These are phyloP conservation scores for Plasmopara halstedii DNA, from an alignment of 352 stramenopile genomes.

Conservation along the genomic window DNA sequence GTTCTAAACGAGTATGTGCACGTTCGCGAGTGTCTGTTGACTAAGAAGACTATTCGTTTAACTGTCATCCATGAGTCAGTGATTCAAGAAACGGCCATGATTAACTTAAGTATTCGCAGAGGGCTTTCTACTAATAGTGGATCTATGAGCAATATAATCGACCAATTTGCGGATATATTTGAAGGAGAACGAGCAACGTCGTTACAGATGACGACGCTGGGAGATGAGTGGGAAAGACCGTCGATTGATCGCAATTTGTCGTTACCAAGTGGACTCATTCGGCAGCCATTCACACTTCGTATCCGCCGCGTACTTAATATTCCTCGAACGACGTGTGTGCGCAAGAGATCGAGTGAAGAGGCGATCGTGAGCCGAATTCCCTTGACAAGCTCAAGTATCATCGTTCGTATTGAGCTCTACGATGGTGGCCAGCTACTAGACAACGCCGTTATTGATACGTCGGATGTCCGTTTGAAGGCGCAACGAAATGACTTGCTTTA, in stretches of 20 bases:
- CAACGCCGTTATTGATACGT: slow-evolving; percentile 56
- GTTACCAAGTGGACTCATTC: slow-evolving; percentile 46
- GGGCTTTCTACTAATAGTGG: slow-evolving; percentile 33
- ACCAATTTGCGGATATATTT: slow-evolving; percentile 54
- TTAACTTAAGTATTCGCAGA: slow-evolving; percentile 66
- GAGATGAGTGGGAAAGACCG: slow-evolving; percentile 55
- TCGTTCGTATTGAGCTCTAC: slow-evolving; percentile 73
- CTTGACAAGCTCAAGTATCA: slow-evolving; percentile 52
- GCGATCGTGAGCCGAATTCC: slow-evolving; percentile 36
- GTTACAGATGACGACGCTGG: slow-evolving; percentile 66
- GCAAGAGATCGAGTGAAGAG: slow-evolving; percentile 67
- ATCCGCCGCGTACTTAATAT: slow-evolving; percentile 82
- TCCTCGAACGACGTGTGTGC: slow-evolving; percentile 53
- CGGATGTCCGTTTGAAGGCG: slow-evolving; percentile 59
- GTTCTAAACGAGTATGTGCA: slow-evolving; percentile 86
- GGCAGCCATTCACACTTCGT: slow-evolving; percentile 60
- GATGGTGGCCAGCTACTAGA: slow-evolving; percentile 68
- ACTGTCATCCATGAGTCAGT: slow-evolving; percentile 82
- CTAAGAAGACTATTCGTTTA: slow-evolving; percentile 80
- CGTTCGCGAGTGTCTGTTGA: slow-evolving; percentile 77
- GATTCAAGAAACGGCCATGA: slow-evolving; percentile 76
- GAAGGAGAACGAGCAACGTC: slow-evolving; percentile 46
- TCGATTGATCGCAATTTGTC: slow-evolving; percentile 28
- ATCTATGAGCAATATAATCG: slow-evolving; percentile 28
- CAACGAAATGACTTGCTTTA: slow-evolving; percentile 68